Conservation (phyloP, 768 basidiomycete species). For the Agrocybe praecox region DNA sequence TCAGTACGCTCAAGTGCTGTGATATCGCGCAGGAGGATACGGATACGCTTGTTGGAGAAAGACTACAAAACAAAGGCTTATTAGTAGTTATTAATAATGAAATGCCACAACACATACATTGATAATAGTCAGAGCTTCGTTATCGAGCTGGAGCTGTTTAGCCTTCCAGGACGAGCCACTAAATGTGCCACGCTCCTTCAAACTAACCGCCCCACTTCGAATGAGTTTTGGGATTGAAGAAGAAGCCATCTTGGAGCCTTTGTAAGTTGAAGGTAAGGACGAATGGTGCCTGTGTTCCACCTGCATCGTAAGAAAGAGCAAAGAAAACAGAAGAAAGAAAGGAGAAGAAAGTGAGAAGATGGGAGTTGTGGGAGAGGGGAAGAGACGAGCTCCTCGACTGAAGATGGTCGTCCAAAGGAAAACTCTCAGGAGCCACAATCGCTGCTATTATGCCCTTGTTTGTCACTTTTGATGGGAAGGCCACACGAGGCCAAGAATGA, state of each 20-base stretch:
- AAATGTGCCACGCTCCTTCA: slow-evolving; percentile 23
- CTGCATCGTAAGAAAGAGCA: not conserved
- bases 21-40: slow-evolving; percentile 35
- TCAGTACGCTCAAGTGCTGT: slow-evolving; percentile 42
- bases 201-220: slow-evolving; percentile 19
- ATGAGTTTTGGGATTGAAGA: slow-evolving; percentile 13
- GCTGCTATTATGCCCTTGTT: slow-evolving; percentile 16
- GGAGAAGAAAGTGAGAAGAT: slow-evolving; percentile 1
- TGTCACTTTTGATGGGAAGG: slow-evolving; percentile 19
- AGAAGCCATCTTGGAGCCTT: slow-evolving; percentile 4
- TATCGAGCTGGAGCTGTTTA: slow-evolving; percentile 23
- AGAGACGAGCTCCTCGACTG: not conserved
- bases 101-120: slow-evolving; percentile 17
- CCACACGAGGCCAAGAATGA: slow-evolving; percentile 17
- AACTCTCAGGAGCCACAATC: slow-evolving; percentile 13
- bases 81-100: not conserved
- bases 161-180: slow-evolving; percentile 24
- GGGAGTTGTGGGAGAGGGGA: slow-evolving; percentile 6
- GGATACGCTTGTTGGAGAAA: slow-evolving; percentile 22
- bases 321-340: not conserved
- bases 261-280: slow-evolving; percentile 8
- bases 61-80: slow-evolving; percentile 14
- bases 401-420: slow-evolving; percentile 4
- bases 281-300: slow-evolving; percentile 16
- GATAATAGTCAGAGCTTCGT: slow-evolving; percentile 22